These are phyloP conservation scores for Chlamydomonas schloesseri DNA, from an alignment of 139 green algal species.

Conservation along the genomic window DNA sequence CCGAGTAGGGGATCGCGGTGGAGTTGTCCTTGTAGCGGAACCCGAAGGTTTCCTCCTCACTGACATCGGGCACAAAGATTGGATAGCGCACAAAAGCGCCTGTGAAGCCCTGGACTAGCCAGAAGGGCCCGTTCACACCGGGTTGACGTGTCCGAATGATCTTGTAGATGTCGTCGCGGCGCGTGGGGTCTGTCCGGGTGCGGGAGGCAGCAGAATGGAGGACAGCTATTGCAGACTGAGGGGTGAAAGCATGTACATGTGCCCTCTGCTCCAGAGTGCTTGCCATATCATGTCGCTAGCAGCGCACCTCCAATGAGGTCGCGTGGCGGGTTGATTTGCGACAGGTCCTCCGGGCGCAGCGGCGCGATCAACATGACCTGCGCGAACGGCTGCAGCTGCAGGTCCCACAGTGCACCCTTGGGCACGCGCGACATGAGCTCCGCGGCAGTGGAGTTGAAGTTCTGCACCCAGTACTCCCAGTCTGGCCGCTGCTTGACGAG, in stretches of 20 bases:
- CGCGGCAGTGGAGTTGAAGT: conserved; percentile 16
- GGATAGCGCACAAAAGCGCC: conserved; percentile 35
- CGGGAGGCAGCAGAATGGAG: too few species aligned
- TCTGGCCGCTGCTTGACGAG: conserved; percentile 24
- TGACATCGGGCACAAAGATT: conserved; percentile 23
- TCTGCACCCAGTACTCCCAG: background rate
- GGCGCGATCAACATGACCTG: conserved; percentile 36
- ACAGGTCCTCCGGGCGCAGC: conserved; percentile 34
- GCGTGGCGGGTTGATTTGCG: background rate
- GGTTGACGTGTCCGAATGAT: background rate
- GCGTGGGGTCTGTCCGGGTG: conserved; percentile 11
- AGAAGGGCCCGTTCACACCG: conserved; percentile 19
- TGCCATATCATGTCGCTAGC: too few species aligned
- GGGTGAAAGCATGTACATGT: too few species aligned
- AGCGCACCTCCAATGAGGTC: background rate
- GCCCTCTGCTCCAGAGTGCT: too few species aligned
- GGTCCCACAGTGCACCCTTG: conserved; percentile 1
- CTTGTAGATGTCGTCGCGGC: conserved; percentile 5
- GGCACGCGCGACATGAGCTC: conserved; percentile 13
- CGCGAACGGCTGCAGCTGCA: conserved; percentile 39
- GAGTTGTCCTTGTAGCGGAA: conserved; percentile 25
- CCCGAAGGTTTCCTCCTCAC: conserved; percentile 15
- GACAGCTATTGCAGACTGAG: too few species aligned
- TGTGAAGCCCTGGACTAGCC: conserved; percentile 19
- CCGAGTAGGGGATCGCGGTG: background rate